Evolutionary conservation across 2,329 filamentous ascomycete species (phyloP).

Genomic region (Pseudomassariella vexata): DNA sequence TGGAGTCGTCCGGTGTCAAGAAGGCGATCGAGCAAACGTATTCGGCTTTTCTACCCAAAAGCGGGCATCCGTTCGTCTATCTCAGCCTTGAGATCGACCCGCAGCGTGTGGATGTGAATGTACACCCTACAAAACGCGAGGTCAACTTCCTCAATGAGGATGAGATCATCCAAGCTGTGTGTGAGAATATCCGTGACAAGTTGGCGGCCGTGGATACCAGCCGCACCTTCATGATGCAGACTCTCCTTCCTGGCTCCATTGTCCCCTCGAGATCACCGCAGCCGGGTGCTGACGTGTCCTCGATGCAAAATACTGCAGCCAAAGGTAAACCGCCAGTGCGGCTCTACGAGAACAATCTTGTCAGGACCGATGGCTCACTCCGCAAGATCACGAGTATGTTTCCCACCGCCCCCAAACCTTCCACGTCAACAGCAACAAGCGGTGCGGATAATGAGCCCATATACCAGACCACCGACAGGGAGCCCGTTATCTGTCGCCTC

Average conservation of each 20-base stretch:
- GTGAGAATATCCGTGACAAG: constrained; percentile 69
- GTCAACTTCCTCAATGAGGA: constrained; percentile 98
- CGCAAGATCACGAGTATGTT: constrained; percentile 98
- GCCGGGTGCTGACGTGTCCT: constrained; percentile 18
- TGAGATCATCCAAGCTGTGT: constrained; percentile 85
- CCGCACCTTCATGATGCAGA: constrained; percentile 91
- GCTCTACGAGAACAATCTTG: constrained; percentile 78
- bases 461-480: constrained; percentile 68
- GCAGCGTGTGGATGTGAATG: constrained; percentile 88
- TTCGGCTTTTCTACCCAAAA: constrained; percentile 80
- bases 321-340: constrained; percentile 41
- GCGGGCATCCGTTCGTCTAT: constrained; percentile 90
- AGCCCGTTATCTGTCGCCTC: constrained; percentile 65
- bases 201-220: constrained; percentile 88
- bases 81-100: constrained; percentile 90
- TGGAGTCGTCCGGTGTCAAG: constrained; percentile 83
- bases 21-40: constrained; percentile 91
- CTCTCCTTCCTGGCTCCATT: constrained; percentile 66
- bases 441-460: constrained; percentile 28
- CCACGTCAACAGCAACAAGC: constrained; percentile 20
- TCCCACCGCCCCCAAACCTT: constrained; percentile 41
- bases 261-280: constrained; percentile 21
- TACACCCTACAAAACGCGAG: constrained; percentile 94
- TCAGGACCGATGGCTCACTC: constrained; percentile 81
- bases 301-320: constrained; percentile 26